Percentiles rank a stretch among this genome's conserved stretches.
Conservation (phyloP, 2,329 filamentous ascomycete genomes). For the Aquanectria penicillioides region DNA sequence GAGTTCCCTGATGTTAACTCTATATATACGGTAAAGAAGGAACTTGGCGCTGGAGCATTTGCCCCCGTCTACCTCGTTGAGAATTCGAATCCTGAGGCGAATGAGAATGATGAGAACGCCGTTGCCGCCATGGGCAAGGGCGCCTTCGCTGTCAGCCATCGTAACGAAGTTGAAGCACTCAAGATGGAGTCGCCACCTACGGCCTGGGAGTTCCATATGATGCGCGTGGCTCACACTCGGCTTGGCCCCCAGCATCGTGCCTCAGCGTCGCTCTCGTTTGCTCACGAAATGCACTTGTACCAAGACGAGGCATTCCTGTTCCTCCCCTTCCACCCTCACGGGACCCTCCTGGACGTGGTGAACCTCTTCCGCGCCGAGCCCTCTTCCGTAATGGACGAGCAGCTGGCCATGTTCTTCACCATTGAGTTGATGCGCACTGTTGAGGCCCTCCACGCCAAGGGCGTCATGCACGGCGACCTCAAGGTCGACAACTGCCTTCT, state of each 20-base stretch:
- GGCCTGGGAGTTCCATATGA: constrained; percentile 97
- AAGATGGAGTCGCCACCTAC: constrained; percentile 94
- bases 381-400: constrained; percentile 85
- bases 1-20: constrained; percentile 72
- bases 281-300: constrained; percentile 92
- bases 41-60: constrained; percentile 93
- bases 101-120: constrained; percentile 56
- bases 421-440: constrained; percentile 91
- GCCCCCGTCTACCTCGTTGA: constrained; percentile 95
- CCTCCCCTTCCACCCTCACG: constrained; percentile 87
- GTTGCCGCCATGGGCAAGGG: constrained; percentile 69
- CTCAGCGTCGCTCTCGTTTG: constrained; percentile 80
- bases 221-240: constrained; percentile 81
- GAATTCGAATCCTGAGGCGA: constrained; percentile 65
- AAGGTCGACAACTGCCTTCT: constrained; percentile 97
- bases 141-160: constrained; percentile 64
- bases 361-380: constrained; percentile 82
- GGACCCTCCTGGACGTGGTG: constrained; percentile 93
- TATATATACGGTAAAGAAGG: constrained; percentile 81
- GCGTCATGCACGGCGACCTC: constrained; percentile 89
- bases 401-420: constrained; percentile 93
- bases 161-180: constrained; percentile 79
- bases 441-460: constrained; percentile 83
- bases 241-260: constrained; percentile 77
- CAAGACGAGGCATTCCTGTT: constrained; percentile 89